Conservation (phyloP, 768 basidiomycete genomes). For the Leccinum rimulosum region DNA sequence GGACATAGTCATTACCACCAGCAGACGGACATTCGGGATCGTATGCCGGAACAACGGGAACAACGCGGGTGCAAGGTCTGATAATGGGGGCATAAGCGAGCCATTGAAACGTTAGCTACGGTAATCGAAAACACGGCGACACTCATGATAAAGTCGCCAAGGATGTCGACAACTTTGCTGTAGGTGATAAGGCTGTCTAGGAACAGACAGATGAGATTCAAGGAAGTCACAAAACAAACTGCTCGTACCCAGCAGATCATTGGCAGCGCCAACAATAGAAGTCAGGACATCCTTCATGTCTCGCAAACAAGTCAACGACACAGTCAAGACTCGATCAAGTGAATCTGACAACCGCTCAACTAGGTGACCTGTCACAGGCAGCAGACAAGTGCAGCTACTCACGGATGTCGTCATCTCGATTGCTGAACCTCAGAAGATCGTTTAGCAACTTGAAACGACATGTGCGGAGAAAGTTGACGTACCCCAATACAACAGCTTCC, state of each 20-base stretch:
- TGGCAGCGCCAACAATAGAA: slow-evolving; percentile 93
- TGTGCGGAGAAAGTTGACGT: slow-evolving; percentile 2
- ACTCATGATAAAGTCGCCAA: slow-evolving; percentile 74
- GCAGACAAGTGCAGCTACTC: slow-evolving; percentile 88
- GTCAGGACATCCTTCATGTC: slow-evolving; percentile 96
- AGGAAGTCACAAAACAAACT: slow-evolving; percentile 12
- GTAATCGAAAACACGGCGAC: background rate
- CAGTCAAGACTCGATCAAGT: slow-evolving; percentile 70
- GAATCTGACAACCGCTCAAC: slow-evolving; percentile 73
- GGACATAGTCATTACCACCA: slow-evolving; percentile 85
- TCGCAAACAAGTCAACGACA: slow-evolving; percentile 86
- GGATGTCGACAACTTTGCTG: slow-evolving; percentile 70
- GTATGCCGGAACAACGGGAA: slow-evolving; percentile 99
- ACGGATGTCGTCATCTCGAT: slow-evolving; percentile 94
- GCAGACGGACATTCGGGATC: slow-evolving; percentile 86
- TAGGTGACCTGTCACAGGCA: slow-evolving; percentile 79
- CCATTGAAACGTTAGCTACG: slow-evolving; percentile 4
- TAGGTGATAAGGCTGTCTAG: slow-evolving; percentile 81
- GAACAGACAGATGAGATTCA: slow-evolving; percentile 4
- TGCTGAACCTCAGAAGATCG: slow-evolving; percentile 61
- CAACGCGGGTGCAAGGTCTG: slow-evolving; percentile 78
- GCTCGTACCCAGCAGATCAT: slow-evolving; percentile 78
- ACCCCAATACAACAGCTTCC: slow-evolving; percentile 90
- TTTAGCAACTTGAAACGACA: slow-evolving; percentile 6
- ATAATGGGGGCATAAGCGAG: slow-evolving; percentile 61